These are phyloP conservation scores for Calcarisporium arbuscula DNA, from an alignment of 2,329 filamentous ascomycete genomes.

Conservation along the genomic window DNA sequence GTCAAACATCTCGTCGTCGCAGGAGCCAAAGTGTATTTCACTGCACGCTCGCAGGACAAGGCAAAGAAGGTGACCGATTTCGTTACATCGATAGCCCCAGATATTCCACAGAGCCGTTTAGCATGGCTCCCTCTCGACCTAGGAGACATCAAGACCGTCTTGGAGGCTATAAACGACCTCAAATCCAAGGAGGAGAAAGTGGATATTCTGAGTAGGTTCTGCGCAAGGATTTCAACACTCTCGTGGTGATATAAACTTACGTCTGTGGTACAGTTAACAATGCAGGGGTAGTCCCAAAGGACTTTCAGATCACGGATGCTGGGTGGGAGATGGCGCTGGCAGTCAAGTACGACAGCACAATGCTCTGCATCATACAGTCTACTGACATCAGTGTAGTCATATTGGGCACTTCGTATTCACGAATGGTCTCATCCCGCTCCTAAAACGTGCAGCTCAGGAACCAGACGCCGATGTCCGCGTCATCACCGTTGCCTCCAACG, in stretches of 20 bases:
- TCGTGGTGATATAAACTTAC: neutral
- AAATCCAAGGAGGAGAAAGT: conserved; percentile 15
- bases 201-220: conserved; percentile 20
- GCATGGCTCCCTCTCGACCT: conserved; percentile 19
- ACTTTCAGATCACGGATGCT: conserved; percentile 6
- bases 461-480: conserved; percentile 17
- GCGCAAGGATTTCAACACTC: too few species aligned
- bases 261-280: conserved; percentile 19
- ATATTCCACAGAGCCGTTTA: conserved; percentile 6
- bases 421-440: conserved; percentile 19
- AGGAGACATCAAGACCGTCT: conserved; percentile 12
- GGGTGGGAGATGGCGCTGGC: conserved; percentile 20
- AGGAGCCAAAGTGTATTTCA: conserved; percentile 21
- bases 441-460: conserved; percentile 14
- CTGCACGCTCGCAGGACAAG: conserved; percentile 15
- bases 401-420: conserved; percentile 20
- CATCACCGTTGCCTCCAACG: conserved; percentile 16
- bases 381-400: conserved; percentile 13
- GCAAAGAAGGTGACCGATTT: conserved; percentile 7
- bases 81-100: conserved; percentile 7
- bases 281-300: conserved; percentile 6
- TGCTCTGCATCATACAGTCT: neutral
- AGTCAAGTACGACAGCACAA: conserved; percentile 10
- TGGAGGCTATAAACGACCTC: conserved; percentile 13
- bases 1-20: conserved; percentile 17